Evolutionary conservation across 345 rosid species (phyloP).

Genomic region (Heritiera fomes): DNA sequence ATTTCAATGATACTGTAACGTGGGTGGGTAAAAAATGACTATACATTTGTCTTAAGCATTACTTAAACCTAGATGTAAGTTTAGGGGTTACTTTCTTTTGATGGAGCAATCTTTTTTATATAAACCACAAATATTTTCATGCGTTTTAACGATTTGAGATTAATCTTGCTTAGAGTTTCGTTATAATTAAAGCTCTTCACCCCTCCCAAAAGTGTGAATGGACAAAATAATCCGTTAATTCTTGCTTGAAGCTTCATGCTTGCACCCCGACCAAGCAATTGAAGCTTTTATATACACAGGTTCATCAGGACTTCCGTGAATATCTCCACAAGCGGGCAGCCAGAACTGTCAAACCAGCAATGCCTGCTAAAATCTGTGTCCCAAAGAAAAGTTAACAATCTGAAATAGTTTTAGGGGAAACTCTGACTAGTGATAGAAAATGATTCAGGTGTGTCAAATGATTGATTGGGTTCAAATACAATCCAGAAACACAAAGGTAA

Average conservation of each 20-base stretch:
- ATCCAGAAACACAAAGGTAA: not conserved
- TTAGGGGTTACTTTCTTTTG: not conserved
- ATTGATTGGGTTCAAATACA: not conserved
- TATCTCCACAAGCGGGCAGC: constrained; percentile 70
- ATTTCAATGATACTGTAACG: not conserved
- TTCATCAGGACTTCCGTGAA: constrained; percentile 44
- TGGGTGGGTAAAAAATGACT: not conserved
- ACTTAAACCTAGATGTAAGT: not conserved
- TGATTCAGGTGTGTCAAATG: no score
- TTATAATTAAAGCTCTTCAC: no score
- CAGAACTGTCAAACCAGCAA: constrained; percentile 54
- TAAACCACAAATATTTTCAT: no score
- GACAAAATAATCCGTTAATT: not conserved
- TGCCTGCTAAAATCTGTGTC: constrained; percentile 60
- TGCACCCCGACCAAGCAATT: not conserved
- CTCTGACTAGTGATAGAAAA: not conserved
- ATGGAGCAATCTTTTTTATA: not conserved
- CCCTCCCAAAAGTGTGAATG: not conserved
- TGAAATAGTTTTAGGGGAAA: not conserved
- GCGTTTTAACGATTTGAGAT: no score
- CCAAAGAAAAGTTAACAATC: constrained; percentile 19
- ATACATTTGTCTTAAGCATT: not conserved
- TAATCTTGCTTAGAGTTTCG: no score
- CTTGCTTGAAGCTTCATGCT: not conserved
- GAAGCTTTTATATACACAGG: not conserved